Evolutionary conservation across 2,329 filamentous ascomycete species (phyloP), one percentile per base, ranked within the genome.

Genomic region (Sporothrix variecibatus): DNA sequence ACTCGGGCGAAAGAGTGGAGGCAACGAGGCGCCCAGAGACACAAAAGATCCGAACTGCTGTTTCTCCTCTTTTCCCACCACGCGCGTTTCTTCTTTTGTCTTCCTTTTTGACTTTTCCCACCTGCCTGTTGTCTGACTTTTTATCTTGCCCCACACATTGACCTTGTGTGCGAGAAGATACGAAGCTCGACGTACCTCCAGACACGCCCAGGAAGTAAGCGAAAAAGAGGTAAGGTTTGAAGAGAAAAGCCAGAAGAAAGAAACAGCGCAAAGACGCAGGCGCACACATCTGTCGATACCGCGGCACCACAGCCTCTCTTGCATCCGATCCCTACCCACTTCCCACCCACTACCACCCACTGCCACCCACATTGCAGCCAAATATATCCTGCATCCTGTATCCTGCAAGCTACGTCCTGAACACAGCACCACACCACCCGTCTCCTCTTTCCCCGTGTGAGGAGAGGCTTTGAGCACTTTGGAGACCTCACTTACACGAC

Each of bases 331-430:
- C 9, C n/a, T 40, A 26, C 34, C 34, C 34, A 65, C 60, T 15
- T n/a, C 28, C 34, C n/a, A 20, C 46, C 17, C 49, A 20, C n/a
- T 51, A 28, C 20, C 49, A 20, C 34, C 28, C 67, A 56, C 67
- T n/a, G n/a, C n/a, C n/a, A n/a, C n/a, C n/a, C n/a, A n/a, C n/a
- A n/a, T 56, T 56, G 17, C n/a, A 51, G 38, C 31, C 68, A 28
- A 70, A 70, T 70, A 70, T 38, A 70, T 38, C 46, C 67, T 56
- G 67, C 15, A 70, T 70, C 7, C 67, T 56, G 28, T 26, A 53
- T 49, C 6, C 64, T 68, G 40, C 60, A 43, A 23, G 7, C 60
- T 65, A n/a, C 40, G 62, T 67, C 23, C 40, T 46, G 9, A 38
- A 56, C 67, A 70, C 67, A 20, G 26, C 49, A 43, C 3, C 58